Percentiles rank a stretch among this genome's conserved stretches.
Evolutionary conservation across 2,329 filamentous ascomycete genomes (phyloP).

Genomic region (Aspergillus vadensis): DNA sequence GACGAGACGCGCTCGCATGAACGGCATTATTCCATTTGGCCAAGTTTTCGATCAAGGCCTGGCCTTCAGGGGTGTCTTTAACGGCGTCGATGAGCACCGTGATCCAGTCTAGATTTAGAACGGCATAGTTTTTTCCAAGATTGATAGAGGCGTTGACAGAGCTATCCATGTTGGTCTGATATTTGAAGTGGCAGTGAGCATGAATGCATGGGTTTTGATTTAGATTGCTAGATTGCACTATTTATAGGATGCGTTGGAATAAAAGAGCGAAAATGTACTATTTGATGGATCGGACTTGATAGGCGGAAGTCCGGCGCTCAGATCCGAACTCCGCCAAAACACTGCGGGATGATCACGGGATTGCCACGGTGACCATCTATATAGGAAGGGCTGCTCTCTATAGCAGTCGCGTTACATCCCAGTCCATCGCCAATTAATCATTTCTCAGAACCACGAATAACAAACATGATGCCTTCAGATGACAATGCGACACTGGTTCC

Average conservation of each 20-base stretch:
- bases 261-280: no score
- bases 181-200: no score
- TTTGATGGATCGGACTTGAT: neutral
- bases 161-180: neutral
- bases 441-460: neutral
- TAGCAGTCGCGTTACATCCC: neutral
- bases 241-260: no score
- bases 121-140: slow-evolving; percentile 42
- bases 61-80: slow-evolving; percentile 35
- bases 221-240: no score
- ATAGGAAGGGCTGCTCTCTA: no score
- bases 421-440: neutral
- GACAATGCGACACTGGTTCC: no score
- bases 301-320: neutral
- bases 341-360: neutral
- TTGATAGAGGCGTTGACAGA: neutral
- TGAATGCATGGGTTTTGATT: no score
- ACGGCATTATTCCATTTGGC: slow-evolving; percentile 44
- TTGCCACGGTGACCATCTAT: no score
- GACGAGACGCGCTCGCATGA: slow-evolving; percentile 36
- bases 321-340: neutral
- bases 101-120: slow-evolving; percentile 47
- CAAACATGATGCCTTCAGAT: neutral
- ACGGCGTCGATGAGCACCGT: slow-evolving; percentile 36
- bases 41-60: slow-evolving; percentile 37